Evolutionary conservation across 176 grass and related monocot genomes (phyloP).

Genomic region (Carex parvula): DNA sequence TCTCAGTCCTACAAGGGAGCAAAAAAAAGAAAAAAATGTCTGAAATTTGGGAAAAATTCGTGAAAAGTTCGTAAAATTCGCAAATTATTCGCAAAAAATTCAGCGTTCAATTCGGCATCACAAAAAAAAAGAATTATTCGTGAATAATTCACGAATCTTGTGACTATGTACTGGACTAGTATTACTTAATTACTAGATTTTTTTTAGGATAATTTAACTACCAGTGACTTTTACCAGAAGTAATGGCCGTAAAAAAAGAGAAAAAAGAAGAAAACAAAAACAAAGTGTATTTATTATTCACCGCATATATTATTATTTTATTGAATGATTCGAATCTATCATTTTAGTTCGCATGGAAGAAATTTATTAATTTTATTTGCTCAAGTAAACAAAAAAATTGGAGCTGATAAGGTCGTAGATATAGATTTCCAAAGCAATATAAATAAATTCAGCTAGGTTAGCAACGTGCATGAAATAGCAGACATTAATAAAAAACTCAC

Average conservation of each 20-base stretch:
- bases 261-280: background rate
- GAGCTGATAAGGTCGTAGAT: background rate
- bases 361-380: background rate
- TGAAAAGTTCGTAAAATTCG: too few relatives aligned
- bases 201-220: background rate
- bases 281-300: background rate
- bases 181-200: background rate
- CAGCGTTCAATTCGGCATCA: too few relatives aligned
- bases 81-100: too few relatives aligned
- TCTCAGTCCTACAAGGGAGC: too few relatives aligned
- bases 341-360: background rate
- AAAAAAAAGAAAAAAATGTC: too few relatives aligned
- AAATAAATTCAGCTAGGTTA: too few relatives aligned
- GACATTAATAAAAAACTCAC: too few relatives aligned
- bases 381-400: too few relatives aligned
- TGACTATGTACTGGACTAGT: background rate
- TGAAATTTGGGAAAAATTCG: too few relatives aligned
- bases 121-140: too few relatives aligned
- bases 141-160: too few relatives aligned
- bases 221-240: background rate
- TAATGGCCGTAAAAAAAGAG: background rate
- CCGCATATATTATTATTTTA: background rate
- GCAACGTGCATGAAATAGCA: too few relatives aligned
- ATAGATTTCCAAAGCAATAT: background rate
- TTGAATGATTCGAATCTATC: background rate